Base-by-base conservation (phyloP, 768 basidiomycete species). In the Tricholoma terreum region DNA sequence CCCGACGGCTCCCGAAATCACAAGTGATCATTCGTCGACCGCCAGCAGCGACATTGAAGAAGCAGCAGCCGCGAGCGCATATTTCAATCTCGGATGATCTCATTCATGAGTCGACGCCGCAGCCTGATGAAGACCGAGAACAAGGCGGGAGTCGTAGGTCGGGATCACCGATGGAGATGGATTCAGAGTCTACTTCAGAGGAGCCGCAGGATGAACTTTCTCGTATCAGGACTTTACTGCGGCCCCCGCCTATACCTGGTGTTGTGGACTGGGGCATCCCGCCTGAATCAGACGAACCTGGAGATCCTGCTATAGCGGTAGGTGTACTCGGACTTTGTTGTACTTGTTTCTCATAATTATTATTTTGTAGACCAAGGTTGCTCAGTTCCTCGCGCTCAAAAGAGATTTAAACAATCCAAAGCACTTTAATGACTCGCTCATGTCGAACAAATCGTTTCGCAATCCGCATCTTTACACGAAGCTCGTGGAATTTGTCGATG, bases 401-500 rank as follows among this genome's bases (percentile, higher is more conserved):
- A 72, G 76, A 27, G 80, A 86, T 64, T 67, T 82, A 9, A 58
- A 59, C 1, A 80, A 82, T 63, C 88, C 90, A 1, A 86, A 87
- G 63, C 94, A 97, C 71, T 98, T 97, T 76, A 99, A 98, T 70
- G 94, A 97, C 70, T 92, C 92, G 1, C 81, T 99, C 40, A 92
- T 98, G 86, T 84, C 87, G 7, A 92, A 90, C 62, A 87, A 92
- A 43, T 87, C 93, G 4, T 99, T 98, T 73, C 86, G 94, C 24
- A 99, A 99, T 66, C 96, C 96, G 0, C 92, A 97, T 66, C 83
- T 98, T n/a, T 97, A 96, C 71, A 79, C 91, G 11, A 94, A 94
- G 64, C 84, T 99, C 2, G 95, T 99, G 60, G 92, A 97, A 67
- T 97, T 95, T 68, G 86, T 97, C 14, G 89, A 90, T 53, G 89